Percentiles rank a stretch among this genome's conserved stretches.
Evolutionary conservation across 2,329 filamentous ascomycete species (phyloP).

Genomic region (Penicillium sp.): DNA sequence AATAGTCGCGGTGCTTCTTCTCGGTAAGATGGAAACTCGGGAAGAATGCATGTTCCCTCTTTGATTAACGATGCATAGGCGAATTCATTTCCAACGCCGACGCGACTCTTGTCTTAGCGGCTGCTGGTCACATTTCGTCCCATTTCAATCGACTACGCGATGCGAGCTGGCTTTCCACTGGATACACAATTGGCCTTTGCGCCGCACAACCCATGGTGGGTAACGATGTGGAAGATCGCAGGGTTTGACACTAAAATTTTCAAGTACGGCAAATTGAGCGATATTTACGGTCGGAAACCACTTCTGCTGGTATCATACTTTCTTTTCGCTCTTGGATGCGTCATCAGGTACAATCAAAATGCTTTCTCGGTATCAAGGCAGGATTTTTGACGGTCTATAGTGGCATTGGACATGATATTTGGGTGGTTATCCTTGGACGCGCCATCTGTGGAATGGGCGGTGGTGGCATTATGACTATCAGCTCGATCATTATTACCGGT

Average conservation of each 20-base stretch:
- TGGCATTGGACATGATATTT: slow-evolving; percentile 38
- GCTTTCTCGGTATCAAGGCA: neutral
- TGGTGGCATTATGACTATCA: slow-evolving; percentile 45
- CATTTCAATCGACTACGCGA: slow-evolving; percentile 58
- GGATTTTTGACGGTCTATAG: slow-evolving; percentile 16
- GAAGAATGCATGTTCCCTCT: neutral
- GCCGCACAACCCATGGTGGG: slow-evolving; percentile 55
- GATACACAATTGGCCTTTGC: slow-evolving; percentile 52
- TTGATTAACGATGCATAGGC: slow-evolving; percentile 34
- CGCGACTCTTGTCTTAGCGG: slow-evolving; percentile 63
- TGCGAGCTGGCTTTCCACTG: slow-evolving; percentile 58
- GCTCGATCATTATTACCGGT: slow-evolving; percentile 49
- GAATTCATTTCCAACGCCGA: slow-evolving; percentile 68
- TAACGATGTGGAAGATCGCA: neutral
- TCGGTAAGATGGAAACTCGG: slow-evolving; percentile 20
- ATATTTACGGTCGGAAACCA: slow-evolving; percentile 56
- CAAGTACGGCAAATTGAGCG: slow-evolving; percentile 58
- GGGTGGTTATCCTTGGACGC: slow-evolving; percentile 42
- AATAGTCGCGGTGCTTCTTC: slow-evolving; percentile 28
- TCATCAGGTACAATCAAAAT: slow-evolving; percentile 31
- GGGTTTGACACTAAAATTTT: slow-evolving; percentile 8
- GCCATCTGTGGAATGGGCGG: slow-evolving; percentile 45
- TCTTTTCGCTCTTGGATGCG: slow-evolving; percentile 50
- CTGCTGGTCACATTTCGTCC: slow-evolving; percentile 61
- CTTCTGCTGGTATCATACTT: slow-evolving; percentile 51